Conservation (phyloP, 305 asterid species). For the Lippia alba region DNA sequence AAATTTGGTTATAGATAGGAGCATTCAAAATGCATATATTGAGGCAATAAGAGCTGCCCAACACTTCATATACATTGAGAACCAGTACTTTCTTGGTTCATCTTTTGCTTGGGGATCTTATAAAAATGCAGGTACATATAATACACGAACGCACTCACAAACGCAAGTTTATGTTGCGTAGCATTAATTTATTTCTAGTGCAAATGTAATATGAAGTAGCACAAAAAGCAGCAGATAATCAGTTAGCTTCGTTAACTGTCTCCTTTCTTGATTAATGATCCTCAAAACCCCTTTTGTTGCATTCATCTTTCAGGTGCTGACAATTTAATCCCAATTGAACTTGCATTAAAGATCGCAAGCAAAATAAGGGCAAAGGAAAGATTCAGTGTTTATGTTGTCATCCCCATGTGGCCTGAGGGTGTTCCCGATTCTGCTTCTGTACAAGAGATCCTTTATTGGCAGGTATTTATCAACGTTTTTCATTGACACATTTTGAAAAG, state of each 20-base stretch:
- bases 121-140: conserved; percentile 62
- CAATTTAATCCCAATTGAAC: conserved; percentile 94
- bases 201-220: background rate
- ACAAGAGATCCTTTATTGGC: conserved; percentile 95
- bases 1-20: conserved; percentile 78
- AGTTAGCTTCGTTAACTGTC: background rate
- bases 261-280: background rate
- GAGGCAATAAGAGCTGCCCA: conserved; percentile 93
- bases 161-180: background rate
- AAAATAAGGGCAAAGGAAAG: conserved; percentile 86
- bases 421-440: conserved; percentile 82
- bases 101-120: conserved; percentile 92
- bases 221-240: background rate
- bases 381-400: conserved; percentile 75
- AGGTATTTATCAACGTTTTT: conserved; percentile 47
- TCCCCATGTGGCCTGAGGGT: conserved; percentile 99
- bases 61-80: conserved; percentile 89
- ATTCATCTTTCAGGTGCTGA: conserved; percentile 70
- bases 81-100: conserved; percentile 92
- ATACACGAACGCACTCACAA: background rate
- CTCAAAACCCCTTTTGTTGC: conserved; percentile 1
- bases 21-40: conserved; percentile 90
- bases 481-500: background rate
- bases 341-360: conserved; percentile 82
- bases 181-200: background rate